These are phyloP conservation scores for Podospora tetraspora DNA, from an alignment of 495 filamentous ascomycete species.

Conservation along the genomic window DNA sequence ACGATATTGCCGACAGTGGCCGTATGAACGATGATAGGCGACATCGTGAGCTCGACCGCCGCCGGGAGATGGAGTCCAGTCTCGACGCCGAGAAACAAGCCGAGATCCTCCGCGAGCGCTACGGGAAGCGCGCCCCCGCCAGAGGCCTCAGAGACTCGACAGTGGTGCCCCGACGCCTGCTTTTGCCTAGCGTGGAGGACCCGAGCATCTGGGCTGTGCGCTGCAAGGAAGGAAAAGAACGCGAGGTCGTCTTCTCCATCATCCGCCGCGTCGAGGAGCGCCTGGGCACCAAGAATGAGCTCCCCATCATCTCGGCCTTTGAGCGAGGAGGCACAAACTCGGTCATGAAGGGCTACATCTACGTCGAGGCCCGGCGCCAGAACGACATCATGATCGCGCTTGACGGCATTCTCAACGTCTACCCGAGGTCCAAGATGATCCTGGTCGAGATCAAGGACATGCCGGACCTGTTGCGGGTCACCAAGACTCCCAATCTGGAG, in stretches of 20 bases:
- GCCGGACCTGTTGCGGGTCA: constrained; percentile 87
- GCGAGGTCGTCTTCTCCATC: constrained; percentile 78
- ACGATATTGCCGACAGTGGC: constrained; percentile 76
- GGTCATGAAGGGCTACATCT: constrained; percentile 87
- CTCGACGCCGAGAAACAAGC: constrained; percentile 94
- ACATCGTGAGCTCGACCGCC: constrained; percentile 90
- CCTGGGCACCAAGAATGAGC: constrained; percentile 62
- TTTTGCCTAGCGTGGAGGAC: constrained; percentile 92
- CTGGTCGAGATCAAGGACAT: constrained; percentile 96
- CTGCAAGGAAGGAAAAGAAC: constrained; percentile 91
- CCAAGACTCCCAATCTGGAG: constrained; percentile 77
- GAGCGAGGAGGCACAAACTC: constrained; percentile 68
- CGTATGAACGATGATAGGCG: constrained; percentile 83
- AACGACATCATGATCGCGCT: constrained; percentile 76
- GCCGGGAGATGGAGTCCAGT: constrained; percentile 75
- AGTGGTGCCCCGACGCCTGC: constrained; percentile 75
- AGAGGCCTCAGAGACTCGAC: constrained; percentile 52
- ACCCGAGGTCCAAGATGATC: constrained; percentile 73
- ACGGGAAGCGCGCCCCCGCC: constrained; percentile 52
- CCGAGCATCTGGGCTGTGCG: constrained; percentile 93
- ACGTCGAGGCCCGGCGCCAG: constrained; percentile 83
- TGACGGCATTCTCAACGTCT: constrained; percentile 75
- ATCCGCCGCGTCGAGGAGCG: constrained; percentile 82
- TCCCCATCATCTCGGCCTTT: constrained; percentile 81
- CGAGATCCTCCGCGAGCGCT: constrained; percentile 74